Percentiles rank a stretch among this genome's conserved stretches.
Evolutionary conservation across 2,329 filamentous ascomycete species (phyloP).

Genomic region (Dactylellina cionopaga): DNA sequence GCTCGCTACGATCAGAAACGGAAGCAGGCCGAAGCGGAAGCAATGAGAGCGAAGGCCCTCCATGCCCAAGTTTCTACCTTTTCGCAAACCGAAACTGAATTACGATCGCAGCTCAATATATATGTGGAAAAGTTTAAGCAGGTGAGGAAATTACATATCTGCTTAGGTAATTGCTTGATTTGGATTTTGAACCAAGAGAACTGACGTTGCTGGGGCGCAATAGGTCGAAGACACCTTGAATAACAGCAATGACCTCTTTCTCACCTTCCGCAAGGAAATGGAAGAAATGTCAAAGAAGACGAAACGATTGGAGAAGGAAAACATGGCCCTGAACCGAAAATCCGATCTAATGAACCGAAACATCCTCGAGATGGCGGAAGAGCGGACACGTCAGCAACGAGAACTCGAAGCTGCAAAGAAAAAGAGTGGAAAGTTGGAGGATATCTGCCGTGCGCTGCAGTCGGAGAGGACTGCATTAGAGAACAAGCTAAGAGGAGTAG

Average conservation of each 20-base stretch:
- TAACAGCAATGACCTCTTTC: slow-evolving; percentile 96
- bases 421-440: slow-evolving; percentile 90
- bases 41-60: slow-evolving; percentile 80
- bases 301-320: slow-evolving; percentile 95
- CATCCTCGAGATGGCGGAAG: slow-evolving; percentile 96
- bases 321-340: slow-evolving; percentile 87
- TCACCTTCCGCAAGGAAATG: slow-evolving; percentile 98
- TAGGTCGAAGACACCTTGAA: slow-evolving; percentile 98
- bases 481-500: slow-evolving; percentile 68
- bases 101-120: slow-evolving; percentile 94
- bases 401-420: slow-evolving; percentile 81
- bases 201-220: no score
- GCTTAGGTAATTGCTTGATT: no score
- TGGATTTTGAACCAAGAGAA: no score
- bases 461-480: slow-evolving; percentile 84
- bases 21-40: slow-evolving; percentile 84
- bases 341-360: slow-evolving; percentile 93
- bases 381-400: slow-evolving; percentile 79
- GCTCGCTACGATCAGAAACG: slow-evolving; percentile 89
- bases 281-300: slow-evolving; percentile 99
- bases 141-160: slow-evolving; percentile 68
- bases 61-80: slow-evolving; percentile 94
- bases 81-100: slow-evolving; percentile 92
- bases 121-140: slow-evolving; percentile 99
- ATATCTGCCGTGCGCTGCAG: slow-evolving; percentile 95